Conservation (phyloP, 2,329 filamentous ascomycete species). For the Monosporascus sp. region DNA sequence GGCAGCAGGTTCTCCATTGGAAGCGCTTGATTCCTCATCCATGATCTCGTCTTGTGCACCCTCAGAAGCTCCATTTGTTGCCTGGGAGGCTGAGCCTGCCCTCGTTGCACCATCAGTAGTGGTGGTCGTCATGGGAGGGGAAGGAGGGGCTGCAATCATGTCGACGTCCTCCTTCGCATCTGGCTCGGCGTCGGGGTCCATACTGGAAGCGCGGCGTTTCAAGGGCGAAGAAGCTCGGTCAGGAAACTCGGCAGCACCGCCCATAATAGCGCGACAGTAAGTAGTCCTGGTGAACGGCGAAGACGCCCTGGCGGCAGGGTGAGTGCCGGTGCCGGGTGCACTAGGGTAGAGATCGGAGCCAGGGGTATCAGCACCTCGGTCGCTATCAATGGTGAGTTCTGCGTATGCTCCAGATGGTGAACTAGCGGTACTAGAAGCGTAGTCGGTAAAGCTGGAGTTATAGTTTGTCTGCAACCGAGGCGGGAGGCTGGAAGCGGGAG, state of each 20-base stretch:
- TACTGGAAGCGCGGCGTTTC: constrained; percentile 58
- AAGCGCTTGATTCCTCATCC: background rate
- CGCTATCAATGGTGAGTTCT: constrained; percentile 51
- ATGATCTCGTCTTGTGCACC: background rate
- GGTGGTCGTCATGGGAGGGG: constrained; percentile 2
- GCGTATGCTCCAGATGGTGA: constrained; percentile 54
- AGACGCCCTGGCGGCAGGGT: constrained; percentile 37
- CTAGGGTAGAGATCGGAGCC: constrained; percentile 37
- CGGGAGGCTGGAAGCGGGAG: constrained; percentile 47
- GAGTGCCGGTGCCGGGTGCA: constrained; percentile 21
- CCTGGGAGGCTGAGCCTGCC: constrained; percentile 3
- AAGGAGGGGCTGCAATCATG: constrained; percentile 31
- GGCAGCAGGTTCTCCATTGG: background rate
- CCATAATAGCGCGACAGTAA: constrained; percentile 51
- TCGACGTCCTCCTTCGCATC: constrained; percentile 40
- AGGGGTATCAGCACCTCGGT: constrained; percentile 41
- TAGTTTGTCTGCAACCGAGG: constrained; percentile 44
- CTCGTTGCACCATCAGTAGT: constrained; percentile 10
- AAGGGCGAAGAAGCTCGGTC: constrained; percentile 60
- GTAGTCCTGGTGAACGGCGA: constrained; percentile 47
- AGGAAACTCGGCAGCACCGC: constrained; percentile 51
- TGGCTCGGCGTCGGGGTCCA: constrained; percentile 44
- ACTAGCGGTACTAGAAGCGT: constrained; percentile 51
- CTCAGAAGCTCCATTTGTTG: background rate
- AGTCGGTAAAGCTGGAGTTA: constrained; percentile 40